These are phyloP conservation scores for Parachaetomium inaequale DNA, from an alignment of 495 filamentous ascomycete genomes.

Conservation along the genomic window DNA sequence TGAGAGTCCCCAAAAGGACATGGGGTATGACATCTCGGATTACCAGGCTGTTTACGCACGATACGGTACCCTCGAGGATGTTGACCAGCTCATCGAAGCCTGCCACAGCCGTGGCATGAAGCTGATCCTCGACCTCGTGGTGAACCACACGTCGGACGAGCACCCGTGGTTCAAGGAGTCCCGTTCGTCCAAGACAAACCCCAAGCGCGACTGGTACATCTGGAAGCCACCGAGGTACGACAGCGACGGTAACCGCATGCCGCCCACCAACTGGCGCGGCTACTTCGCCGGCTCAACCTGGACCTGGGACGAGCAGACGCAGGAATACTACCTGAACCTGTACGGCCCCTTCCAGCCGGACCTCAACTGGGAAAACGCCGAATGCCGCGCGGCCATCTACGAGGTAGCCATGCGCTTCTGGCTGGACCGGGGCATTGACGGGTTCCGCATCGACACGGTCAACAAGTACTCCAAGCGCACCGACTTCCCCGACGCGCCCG, in stretches of 20 bases:
- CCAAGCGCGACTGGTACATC: slow-evolving; percentile 65
- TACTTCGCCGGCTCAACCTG: slow-evolving; percentile 53
- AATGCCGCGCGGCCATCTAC: slow-evolving; percentile 58
- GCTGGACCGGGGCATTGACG: slow-evolving; percentile 60
- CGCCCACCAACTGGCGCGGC: slow-evolving; percentile 65
- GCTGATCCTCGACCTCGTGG: slow-evolving; percentile 66
- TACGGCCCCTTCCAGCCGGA: slow-evolving; percentile 61
- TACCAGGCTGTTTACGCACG: slow-evolving; percentile 58
- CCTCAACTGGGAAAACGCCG: slow-evolving; percentile 65
- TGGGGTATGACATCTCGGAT: slow-evolving; percentile 68
- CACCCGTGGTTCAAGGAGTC: slow-evolving; percentile 68
- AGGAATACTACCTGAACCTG: slow-evolving; percentile 66
- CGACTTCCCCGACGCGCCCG: slow-evolving; percentile 55
- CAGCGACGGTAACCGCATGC: slow-evolving; percentile 50
- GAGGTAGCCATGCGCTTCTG: slow-evolving; percentile 60
- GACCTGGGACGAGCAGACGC: slow-evolving; percentile 56
- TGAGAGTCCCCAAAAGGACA: slow-evolving; percentile 61
- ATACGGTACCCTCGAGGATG: slow-evolving; percentile 65
- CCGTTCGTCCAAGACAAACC: slow-evolving; percentile 51
- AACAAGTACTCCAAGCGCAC: slow-evolving; percentile 62
- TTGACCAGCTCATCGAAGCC: slow-evolving; percentile 59
- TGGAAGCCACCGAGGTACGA: slow-evolving; percentile 58
- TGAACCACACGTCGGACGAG: slow-evolving; percentile 69
- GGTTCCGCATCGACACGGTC: slow-evolving; percentile 66
- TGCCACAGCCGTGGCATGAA: slow-evolving; percentile 58